These are phyloP conservation scores for Pyrenochaeta sp. DNA, from an alignment of 2,329 filamentous ascomycete species.

Conservation along the genomic window DNA sequence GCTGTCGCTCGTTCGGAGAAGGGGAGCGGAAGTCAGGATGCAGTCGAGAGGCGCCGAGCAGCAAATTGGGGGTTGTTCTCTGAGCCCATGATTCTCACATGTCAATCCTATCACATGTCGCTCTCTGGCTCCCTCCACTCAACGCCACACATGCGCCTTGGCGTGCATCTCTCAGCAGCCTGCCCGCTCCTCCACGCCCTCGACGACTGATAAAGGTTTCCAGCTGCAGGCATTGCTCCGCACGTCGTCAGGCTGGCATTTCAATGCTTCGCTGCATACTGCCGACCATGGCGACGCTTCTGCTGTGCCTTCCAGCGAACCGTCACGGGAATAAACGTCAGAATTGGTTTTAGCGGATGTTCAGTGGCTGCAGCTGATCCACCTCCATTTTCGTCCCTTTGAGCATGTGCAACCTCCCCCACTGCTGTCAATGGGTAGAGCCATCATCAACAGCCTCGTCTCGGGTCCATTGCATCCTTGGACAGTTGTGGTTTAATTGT, in stretches of 20 bases:
- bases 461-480: too few species aligned
- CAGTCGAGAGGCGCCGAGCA: conserved; percentile 14
- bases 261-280: too few species aligned
- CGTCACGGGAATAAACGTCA: background rate
- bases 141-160: conserved; percentile 21
- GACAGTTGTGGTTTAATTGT: too few species aligned
- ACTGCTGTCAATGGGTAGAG: background rate
- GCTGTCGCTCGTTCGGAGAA: conserved; percentile 10
- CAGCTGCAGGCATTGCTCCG: too few species aligned
- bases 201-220: background rate
- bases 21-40: conserved; percentile 7
- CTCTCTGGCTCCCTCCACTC: conserved; percentile 19
- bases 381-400: background rate
- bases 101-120: conserved; percentile 31
- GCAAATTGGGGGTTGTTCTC: conserved; percentile 25
- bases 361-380: conserved; percentile 4
- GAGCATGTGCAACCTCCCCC: background rate
- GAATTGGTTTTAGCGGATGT: background rate
- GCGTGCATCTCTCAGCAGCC: conserved; percentile 6
- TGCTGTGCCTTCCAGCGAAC: too few species aligned
- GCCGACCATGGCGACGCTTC: background rate
- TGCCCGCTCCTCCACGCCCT: background rate
- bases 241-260: too few species aligned
- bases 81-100: conserved; percentile 32
- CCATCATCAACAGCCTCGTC: background rate